Evolutionary conservation across 345 rosid species (phyloP), one percentile per base, ranked within the genome.

Genomic region (Xanthoceras sorbifolium): DNA sequence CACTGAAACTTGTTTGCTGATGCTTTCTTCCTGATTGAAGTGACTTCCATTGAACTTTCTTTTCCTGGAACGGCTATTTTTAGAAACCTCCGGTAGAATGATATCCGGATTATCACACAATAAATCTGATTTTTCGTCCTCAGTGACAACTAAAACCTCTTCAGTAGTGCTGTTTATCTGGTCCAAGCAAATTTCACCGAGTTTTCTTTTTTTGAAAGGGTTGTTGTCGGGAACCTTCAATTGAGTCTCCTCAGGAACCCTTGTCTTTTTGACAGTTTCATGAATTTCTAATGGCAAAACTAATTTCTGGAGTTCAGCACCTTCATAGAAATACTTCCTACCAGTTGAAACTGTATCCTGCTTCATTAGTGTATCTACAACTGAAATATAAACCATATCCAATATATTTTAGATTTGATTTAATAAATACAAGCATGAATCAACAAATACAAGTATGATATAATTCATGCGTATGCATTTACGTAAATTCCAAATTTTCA

Each of bases 121-220:
- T 6, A 57, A 23, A 64, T 83, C 86, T 70, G 59, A 34, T 67
- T 69, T 64, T 48, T 85, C 77, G 9, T 76, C 71, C 1, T 79
- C 82, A 31, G 73, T 76, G 38, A 59, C 66, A 52, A 38, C 79
- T 46, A 89, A 57, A 81, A 68, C 77, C 75, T 83, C 79, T 25
- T 78, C 67, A 0, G 63, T 1, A 2, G 48, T 64, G 67, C 52
- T 75, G 65, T 71, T 50, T 52, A 23, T 61, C 44, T 42, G 73
- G 22, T 76, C 73, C 38, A 23, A 36, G 23, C 50, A 71, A 32
- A 71, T 80, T 78, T 83, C 83, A 32, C 77, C 82, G 14, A 75
- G 67, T 75, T 86, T 85, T 65, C 84, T 81, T 76, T 81, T 90
- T 83, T 78, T 85, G 83, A 91, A 92, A 4, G 93, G 97, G 64